Evolutionary conservation across 2,329 filamentous ascomycete species (phyloP), one percentile per base, ranked within the genome.

Genomic region (Colletotrichum tropicale): DNA sequence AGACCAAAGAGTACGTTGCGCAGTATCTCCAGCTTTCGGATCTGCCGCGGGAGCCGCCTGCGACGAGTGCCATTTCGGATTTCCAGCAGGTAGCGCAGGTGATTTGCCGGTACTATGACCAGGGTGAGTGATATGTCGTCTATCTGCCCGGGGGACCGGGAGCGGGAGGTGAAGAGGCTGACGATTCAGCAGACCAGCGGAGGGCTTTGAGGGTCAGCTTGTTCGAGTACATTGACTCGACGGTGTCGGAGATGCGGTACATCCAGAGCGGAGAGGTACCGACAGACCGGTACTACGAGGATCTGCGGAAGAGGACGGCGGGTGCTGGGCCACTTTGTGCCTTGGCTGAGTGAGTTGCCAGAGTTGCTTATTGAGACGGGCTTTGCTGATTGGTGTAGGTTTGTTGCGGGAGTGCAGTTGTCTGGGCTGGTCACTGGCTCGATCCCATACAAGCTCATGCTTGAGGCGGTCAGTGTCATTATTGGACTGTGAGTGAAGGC

Each of bases 151-250:
- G 43, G 43, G 43, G 18, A 48, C 18, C n/a, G n/a, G 43, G n/a
- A 21, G n/a, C 43, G 43, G 43, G n/a, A 30, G 16, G 4, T 34
- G 15, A 9, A 3, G 7, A 56, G 30, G 28, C 64, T 75, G 64
- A 75, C 62, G 12, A 15, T 13, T 5, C 15, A 30, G 32, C 18
- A 77, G 75, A 72, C 32, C 72, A 68, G 43, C 66, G 74, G 9
- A 36, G 58, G 26, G 58, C 38, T 21, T 15, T 77, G 38, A 72
- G 56, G n/a, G 61, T 34, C 18, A 71, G 67, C 21, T 5, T 77
- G 15, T 69, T 43, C n/a, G 74, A 74, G n/a, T 77, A 77, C 26
- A 58, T 77, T 34, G 60, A 70, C 24, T 77, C 76, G 10, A 77
- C 76, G 3, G 55, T 34, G 15, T 32, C 56, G 8, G 76, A 77